phyloP scores from a whole-genome alignment of 257 asterid genomes.

The Fraxinus cuspidata region DNA sequence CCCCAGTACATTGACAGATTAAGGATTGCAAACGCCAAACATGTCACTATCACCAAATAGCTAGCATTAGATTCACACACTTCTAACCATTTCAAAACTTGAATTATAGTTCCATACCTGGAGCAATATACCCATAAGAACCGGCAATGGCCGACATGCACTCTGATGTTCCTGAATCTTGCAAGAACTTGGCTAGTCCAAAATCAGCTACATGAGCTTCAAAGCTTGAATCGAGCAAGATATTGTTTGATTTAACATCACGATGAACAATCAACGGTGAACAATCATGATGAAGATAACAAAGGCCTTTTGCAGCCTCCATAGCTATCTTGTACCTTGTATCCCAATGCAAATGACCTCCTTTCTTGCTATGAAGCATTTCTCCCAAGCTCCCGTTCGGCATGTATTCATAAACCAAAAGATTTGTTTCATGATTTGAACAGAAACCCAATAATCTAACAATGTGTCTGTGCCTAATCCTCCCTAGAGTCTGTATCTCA shows the following conservation, averaged over 20 bases:
- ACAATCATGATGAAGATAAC: slow-evolving; percentile 38
- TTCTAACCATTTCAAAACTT: not conserved
- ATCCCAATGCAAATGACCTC: slow-evolving; percentile 36
- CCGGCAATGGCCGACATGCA: slow-evolving; percentile 44
- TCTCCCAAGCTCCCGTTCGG: slow-evolving; percentile 35
- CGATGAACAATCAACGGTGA: slow-evolving; percentile 38
- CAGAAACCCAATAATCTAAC: slow-evolving; percentile 35
- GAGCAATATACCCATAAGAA: slow-evolving; percentile 38
- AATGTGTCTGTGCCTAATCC: slow-evolving; percentile 34
- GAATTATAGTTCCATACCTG: slow-evolving; percentile 25
- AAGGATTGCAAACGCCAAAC: not conserved
- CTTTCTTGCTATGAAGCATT: slow-evolving; percentile 34
- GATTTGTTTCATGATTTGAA: slow-evolving; percentile 36
- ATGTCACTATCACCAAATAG: not conserved
- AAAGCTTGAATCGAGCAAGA: slow-evolving; percentile 29
- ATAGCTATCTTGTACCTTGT: slow-evolving; percentile 32
- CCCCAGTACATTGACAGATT: not conserved
- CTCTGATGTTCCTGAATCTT: slow-evolving; percentile 33
- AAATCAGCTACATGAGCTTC: slow-evolving; percentile 42
- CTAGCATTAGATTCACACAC: not conserved
- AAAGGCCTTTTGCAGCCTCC: slow-evolving; percentile 38
- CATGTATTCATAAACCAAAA: slow-evolving; percentile 17
- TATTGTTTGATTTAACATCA: slow-evolving; percentile 22
- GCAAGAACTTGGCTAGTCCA: slow-evolving; percentile 31
- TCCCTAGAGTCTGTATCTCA: slow-evolving; percentile 35